Percentiles rank a stretch among this genome's conserved stretches.
phyloP scores from a whole-genome alignment of 306 rosid species.

The Acacia crassicarpa region DNA sequence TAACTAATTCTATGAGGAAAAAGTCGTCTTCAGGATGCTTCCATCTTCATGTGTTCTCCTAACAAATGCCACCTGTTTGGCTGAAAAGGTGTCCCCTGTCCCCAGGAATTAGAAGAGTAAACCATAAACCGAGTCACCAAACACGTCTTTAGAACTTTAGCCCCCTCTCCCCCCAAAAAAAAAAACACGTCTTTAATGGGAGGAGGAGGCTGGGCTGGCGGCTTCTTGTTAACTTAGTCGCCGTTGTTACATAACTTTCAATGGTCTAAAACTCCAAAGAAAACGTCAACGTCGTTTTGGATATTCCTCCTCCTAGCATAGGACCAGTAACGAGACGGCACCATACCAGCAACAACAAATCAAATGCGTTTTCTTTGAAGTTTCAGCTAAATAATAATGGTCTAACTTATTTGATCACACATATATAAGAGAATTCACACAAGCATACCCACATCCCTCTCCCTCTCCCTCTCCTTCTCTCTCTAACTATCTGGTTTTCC shows the following conservation, averaged over 20 bases:
- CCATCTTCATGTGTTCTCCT: background rate
- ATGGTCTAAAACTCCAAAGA: background rate
- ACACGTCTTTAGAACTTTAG: background rate
- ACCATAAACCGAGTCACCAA: background rate
- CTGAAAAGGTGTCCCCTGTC: background rate
- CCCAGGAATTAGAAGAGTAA: background rate
- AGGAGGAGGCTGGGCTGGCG: background rate
- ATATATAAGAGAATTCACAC: background rate
- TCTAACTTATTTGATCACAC: background rate
- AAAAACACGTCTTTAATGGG: background rate
- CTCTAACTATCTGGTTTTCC: background rate
- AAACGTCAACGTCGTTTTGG: background rate
- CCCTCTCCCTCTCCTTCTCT: background rate
- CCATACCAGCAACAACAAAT: background rate
- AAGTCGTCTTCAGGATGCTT: constrained; percentile 17
- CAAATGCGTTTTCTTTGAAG: background rate
- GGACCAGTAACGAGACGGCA: background rate
- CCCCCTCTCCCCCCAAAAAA: too few relatives aligned
- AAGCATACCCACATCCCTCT: background rate
- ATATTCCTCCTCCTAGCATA: background rate
- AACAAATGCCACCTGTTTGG: background rate
- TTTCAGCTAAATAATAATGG: background rate
- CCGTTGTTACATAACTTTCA: background rate
- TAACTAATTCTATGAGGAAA: background rate
- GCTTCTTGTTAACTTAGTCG: background rate